Conservation (phyloP, 208 protist species). For the Tetramitus jugosus region DNA sequence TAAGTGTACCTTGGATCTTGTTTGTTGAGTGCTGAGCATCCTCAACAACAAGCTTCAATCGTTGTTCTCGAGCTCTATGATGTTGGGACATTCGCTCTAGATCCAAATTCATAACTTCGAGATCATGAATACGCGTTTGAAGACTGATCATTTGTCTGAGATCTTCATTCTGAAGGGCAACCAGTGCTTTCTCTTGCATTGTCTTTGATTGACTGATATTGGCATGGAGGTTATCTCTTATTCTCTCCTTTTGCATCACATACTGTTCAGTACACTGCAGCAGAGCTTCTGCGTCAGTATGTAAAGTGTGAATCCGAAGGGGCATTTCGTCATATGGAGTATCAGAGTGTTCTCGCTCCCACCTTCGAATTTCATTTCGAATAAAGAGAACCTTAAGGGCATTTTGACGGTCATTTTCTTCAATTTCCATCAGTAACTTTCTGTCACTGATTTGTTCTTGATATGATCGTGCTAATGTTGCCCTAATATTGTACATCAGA, state of each 20-base stretch:
- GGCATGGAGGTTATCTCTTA: too few species aligned
- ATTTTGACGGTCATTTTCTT: conserved; percentile 11
- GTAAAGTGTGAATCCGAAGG: neutral
- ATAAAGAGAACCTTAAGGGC: neutral
- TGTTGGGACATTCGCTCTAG: neutral
- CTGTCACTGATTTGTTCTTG: neutral
- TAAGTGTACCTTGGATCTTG: neutral
- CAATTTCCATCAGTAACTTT: neutral
- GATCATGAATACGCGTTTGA: too few species aligned
- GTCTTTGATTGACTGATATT: too few species aligned
- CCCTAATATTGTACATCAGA: neutral
- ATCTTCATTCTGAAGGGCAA: too few species aligned
- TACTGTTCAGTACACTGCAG: too few species aligned
- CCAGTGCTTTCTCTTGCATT: too few species aligned
- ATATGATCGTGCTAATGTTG: neutral
- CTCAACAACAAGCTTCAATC: neutral
- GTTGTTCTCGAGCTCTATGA: neutral
- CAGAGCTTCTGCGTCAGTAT: too few species aligned
- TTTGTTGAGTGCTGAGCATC: neutral
- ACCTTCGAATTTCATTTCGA: conserved; percentile 1
- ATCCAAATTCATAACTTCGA: conserved; percentile 1
- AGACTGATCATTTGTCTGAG: too few species aligned
- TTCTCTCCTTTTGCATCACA: too few species aligned
- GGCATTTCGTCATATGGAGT: neutral
- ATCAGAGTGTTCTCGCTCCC: neutral